Evolutionary conservation across 2,329 filamentous ascomycete genomes (phyloP).

Genomic region (Keithomyces neogunnii): DNA sequence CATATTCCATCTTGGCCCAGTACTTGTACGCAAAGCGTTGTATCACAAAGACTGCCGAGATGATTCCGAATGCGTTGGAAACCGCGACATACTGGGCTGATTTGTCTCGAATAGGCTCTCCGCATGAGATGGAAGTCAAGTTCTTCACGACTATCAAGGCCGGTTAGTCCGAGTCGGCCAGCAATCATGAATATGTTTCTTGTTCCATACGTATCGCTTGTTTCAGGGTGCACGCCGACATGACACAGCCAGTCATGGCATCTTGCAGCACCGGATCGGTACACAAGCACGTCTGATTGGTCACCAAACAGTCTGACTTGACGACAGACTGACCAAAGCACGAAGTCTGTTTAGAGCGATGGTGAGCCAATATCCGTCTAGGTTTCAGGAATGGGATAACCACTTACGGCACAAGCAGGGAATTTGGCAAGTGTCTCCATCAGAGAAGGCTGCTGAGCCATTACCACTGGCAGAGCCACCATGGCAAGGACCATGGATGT

Average conservation of each 20-base stretch:
- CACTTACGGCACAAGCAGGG: background rate
- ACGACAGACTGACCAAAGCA: background rate
- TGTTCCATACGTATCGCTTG: background rate
- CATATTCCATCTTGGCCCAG: constrained; percentile 24
- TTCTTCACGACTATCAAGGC: constrained; percentile 15
- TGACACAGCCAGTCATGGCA: background rate
- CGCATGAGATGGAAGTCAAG: constrained; percentile 13
- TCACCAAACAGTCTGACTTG: background rate
- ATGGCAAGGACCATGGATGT: background rate
- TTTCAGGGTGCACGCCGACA: background rate
- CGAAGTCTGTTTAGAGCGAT: background rate
- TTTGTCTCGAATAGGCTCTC: constrained; percentile 19
- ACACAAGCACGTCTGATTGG: background rate
- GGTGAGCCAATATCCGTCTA: background rate
- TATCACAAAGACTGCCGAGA: constrained; percentile 32
- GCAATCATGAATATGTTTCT: background rate
- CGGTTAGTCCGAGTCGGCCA: background rate
- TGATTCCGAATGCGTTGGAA: constrained; percentile 21
- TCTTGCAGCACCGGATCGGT: background rate
- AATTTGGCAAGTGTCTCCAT: background rate
- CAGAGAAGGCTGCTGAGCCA: background rate
- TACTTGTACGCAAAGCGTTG: constrained; percentile 31
- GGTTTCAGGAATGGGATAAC: background rate
- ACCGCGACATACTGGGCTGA: constrained; percentile 25
- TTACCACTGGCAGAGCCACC: background rate